Conservation (phyloP, 345 rosid genomes). For the Cardamine occulta region DNA sequence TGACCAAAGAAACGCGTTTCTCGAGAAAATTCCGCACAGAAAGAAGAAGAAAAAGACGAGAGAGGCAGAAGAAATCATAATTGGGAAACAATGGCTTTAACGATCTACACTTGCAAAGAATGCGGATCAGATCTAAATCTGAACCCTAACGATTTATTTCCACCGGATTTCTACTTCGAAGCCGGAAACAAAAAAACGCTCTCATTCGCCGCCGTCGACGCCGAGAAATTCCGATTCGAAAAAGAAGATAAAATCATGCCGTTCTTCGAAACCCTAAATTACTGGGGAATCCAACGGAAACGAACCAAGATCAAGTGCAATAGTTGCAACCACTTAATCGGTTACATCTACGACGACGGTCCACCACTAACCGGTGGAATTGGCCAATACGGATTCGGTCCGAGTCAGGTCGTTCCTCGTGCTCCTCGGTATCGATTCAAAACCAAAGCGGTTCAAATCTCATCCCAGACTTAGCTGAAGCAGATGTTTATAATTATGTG, state of each 20-base stretch:
- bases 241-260: slow-evolving; percentile 85
- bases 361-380: slow-evolving; percentile 67
- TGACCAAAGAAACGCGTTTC: slow-evolving; percentile 40
- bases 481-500: slow-evolving; percentile 8
- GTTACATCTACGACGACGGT: slow-evolving; percentile 84
- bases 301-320: slow-evolving; percentile 76
- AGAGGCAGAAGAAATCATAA: background rate
- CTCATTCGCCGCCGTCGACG: slow-evolving; percentile 74
- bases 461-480: slow-evolving; percentile 52
- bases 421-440: slow-evolving; percentile 79
- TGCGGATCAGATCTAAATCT: slow-evolving; percentile 77
- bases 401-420: slow-evolving; percentile 83
- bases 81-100: slow-evolving; percentile 45
- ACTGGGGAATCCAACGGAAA: slow-evolving; percentile 85
- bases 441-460: slow-evolving; percentile 64
- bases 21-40: slow-evolving; percentile 18
- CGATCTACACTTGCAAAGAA: slow-evolving; percentile 73
- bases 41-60: slow-evolving; percentile 21
- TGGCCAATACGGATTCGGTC: slow-evolving; percentile 78
- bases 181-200: slow-evolving; percentile 88
- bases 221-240: slow-evolving; percentile 68
- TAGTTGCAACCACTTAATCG: slow-evolving; percentile 60
- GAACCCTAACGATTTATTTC: slow-evolving; percentile 58
- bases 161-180: slow-evolving; percentile 81
- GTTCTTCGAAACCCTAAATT: slow-evolving; percentile 79